Base-by-base conservation (phyloP, 768 basidiomycete species). In the Russula brevipes region DNA sequence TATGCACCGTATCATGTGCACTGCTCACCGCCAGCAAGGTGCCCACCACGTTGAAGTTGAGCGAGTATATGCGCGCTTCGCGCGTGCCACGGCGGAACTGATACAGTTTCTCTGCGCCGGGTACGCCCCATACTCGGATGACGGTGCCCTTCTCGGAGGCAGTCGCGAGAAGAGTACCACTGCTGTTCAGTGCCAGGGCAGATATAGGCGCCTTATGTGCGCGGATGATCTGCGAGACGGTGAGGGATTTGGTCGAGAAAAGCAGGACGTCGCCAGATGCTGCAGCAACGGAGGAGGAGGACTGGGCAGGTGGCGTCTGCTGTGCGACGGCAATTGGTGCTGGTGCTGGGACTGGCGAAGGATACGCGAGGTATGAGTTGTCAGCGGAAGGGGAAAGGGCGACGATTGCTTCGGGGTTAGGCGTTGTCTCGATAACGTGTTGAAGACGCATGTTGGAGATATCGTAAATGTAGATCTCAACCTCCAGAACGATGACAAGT, bases 391-490 rank as follows among this genome's bases (percentile, higher is more conserved):
- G 94, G 0, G 95, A 95, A 24, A 99, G 84, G 0, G 97, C 90
- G 73, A 92, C 94, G 70, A 98, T 93, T 46, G 94, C 96, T 71
- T 97, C 89, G 2, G 96, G 94, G 73, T 99, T 99, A 0, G 92
- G 85, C 8, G 91, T 88, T 0, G 97, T 98, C 78, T 99, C 97
- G 50, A 98, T 95, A 45, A 98, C 96, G 74, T 98, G 96, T 44
- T 97, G 76, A 33, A 99, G 82, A 61, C 94, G 88, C 97, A 99
- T 98, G 68, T 98, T 99, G 53, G 89, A 91, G 70, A 98, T 98
- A 73, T 99, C 97, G 72, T 98, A 98, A 54, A 98, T 94, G 78
- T 99, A 99, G 51, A 99, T 98, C 74, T 98, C 95, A n/a, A 84
- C 84, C 73, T 98, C 97, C 54, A 99, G 83, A 6, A 98, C 89